Evolutionary conservation across 2,329 filamentous ascomycete species (phyloP), one percentile per base, ranked within the genome.

Genomic region (Coleophoma crateriformis): DNA sequence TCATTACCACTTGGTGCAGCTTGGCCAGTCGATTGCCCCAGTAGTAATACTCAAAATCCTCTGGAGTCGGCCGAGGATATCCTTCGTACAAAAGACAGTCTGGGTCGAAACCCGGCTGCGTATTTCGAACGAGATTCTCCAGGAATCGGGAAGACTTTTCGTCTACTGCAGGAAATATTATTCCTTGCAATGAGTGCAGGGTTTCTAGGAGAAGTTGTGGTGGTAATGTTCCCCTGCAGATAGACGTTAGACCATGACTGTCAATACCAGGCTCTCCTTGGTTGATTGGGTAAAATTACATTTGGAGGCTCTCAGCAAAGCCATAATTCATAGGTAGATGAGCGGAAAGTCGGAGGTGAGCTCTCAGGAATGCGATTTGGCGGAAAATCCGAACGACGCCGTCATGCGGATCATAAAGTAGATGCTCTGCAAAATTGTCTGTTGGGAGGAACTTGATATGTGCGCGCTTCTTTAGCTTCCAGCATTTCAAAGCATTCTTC

Each of bases 321-420:
- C 49, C 44, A 22, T 19, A 22, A 19, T 37, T 50, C 27, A 47
- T 35, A 49, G 47, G 40, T 33, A 33, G 13, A 17, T 33, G 39
- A 4, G 48, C 22, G 33, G 51, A 50, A 45, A 48, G 44, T 42
- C 51, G 39, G 17, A 54, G 41, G 40, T 51, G 51, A 39, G 49
- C 51, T 47, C 51, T 54, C 33, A 54, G 35, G 34, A 54, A 54
- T 42, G 51, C 49, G 2, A 49, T 54, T 43, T 54, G 49, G 43
- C 22, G 49, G 46, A 54, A 54, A 7, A 54, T 46, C 20, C 49
- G 45, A 46, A 54, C 51, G 11, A 49, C 33, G 19, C 32, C 38
- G 19, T 46, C 46, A n/a, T 48, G 44, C n/a, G 44, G 44, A 15
- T 53, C 48, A 14, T 47, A 50, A 7, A 48, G 22, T 32, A 53